phyloP scores from a whole-genome alignment of 495 filamentous ascomycete species.

The Penicillium samsonianum region DNA sequence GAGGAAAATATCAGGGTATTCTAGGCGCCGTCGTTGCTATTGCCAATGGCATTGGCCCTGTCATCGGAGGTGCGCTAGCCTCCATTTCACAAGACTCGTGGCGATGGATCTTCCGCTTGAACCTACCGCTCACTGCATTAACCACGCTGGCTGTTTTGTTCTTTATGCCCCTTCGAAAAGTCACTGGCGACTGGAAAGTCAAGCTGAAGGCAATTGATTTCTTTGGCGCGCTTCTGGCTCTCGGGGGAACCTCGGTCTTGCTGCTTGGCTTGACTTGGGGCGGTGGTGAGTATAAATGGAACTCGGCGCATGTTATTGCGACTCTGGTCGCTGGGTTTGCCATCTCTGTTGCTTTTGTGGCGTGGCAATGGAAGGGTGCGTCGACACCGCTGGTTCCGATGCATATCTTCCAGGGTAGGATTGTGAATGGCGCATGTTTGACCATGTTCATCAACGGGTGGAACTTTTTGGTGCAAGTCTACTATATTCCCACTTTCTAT shows the following conservation, averaged over 20 bases:
- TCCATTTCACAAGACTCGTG: constrained; percentile 44
- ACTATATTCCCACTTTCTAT: constrained; percentile 59
- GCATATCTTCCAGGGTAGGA: constrained; percentile 51
- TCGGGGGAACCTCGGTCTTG: constrained; percentile 49
- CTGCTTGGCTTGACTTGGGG: constrained; percentile 54
- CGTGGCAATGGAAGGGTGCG: constrained; percentile 52
- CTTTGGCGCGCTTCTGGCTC: constrained; percentile 37
- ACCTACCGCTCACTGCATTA: constrained; percentile 47
- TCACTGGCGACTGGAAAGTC: constrained; percentile 50
- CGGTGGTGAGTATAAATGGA: constrained; percentile 53
- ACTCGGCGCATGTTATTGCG: constrained; percentile 48
- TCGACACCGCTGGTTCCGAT: constrained; percentile 37
- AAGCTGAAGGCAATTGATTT: constrained; percentile 55
- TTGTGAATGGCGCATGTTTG: constrained; percentile 53
- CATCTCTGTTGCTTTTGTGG: constrained; percentile 45
- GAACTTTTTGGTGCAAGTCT: constrained; percentile 56
- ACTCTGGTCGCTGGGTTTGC: constrained; percentile 49
- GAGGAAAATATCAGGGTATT: constrained; percentile 62
- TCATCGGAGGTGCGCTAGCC: constrained; percentile 55
- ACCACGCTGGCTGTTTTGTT: constrained; percentile 52
- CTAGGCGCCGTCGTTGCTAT: constrained; percentile 56
- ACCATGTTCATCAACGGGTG: constrained; percentile 59
- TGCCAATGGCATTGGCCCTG: constrained; percentile 55
- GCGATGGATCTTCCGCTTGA: constrained; percentile 60
- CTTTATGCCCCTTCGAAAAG: constrained; percentile 52